Evolutionary conservation across 495 filamentous ascomycete genomes (phyloP).

Genomic region (Lepraria neglecta): DNA sequence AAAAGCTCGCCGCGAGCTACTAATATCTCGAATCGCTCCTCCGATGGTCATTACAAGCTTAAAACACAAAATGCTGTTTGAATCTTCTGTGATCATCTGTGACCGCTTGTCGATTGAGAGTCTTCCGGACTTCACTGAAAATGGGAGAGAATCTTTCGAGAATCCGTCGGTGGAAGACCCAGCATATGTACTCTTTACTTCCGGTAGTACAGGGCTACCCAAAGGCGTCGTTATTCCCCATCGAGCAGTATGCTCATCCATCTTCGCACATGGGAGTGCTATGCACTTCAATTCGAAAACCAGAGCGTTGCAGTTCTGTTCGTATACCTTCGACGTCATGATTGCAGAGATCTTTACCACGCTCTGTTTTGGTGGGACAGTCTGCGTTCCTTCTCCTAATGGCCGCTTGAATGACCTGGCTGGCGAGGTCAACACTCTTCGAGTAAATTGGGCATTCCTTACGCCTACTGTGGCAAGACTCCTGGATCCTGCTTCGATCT

Average conservation of each 20-base stretch:
- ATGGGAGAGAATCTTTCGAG: background rate
- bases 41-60: conserved; percentile 20
- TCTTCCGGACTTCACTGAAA: background rate
- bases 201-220: conserved; percentile 58
- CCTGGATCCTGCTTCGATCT: conserved; percentile 42
- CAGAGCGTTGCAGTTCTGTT: conserved; percentile 45
- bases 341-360: conserved; percentile 49
- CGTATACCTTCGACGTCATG: conserved; percentile 47
- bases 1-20: conserved; percentile 25
- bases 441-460: conserved; percentile 32
- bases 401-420: conserved; percentile 33
- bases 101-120: conserved; percentile 15
- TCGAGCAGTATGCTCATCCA: conserved; percentile 22
- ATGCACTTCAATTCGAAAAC: conserved; percentile 40
- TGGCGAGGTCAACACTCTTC: conserved; percentile 32
- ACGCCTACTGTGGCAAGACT: conserved; percentile 46
- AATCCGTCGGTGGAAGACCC: conserved; percentile 25
- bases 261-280: conserved; percentile 20
- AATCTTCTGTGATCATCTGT: conserved; percentile 1
- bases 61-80: conserved; percentile 21
- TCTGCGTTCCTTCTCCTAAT: conserved; percentile 47
- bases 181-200: conserved; percentile 58
- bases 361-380: conserved; percentile 41
- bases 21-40: conserved; percentile 25
- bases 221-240: conserved; percentile 69